Evolutionary conservation across 1,284 basidiomycete genomes (phyloP), one percentile per base, ranked within the genome.

Genomic region (Ustilago loliicola): DNA sequence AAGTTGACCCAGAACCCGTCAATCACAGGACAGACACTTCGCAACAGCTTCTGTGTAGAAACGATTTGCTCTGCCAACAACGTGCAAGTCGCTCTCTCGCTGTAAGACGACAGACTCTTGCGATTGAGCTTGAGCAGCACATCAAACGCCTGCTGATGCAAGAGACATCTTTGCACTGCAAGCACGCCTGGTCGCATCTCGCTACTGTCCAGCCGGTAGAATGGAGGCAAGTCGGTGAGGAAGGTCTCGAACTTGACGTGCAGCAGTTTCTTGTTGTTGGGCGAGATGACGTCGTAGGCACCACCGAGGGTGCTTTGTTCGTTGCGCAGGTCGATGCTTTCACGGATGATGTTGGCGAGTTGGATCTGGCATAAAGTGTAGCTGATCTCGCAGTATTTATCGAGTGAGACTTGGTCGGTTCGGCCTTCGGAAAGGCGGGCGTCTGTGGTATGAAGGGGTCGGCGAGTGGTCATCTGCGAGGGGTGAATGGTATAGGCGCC

Each of bases 401-500:
- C 63, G 51, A n/a, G 47, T 4, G 76, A 63, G 17, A 79, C 47
- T 25, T 65, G 60, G 30, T 74, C 72, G 27, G 55, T 63, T 15
- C 27, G 27, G 4, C 67, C 76, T 25, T 61, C 50, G 19, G 66
- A 55, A 2, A 83, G 69, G 10, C 68, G 72, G 1, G 56, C 69
- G 19, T 83, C 81, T 52, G 75, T 79, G 52, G 76, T 61, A 60
- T 83, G 78, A 19, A 76, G 56, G 2, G 82, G 82, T 21, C 25
- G 54, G 7, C 81, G 67, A 17, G 81, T 83, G 11, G 78, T 81
- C 68, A 76, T 73, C 62, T 82, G 77, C 0, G 62, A 57, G 3
- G 80, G 82, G 53, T 82, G 80, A 34, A 83, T 68, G 21, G 67
- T 72, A 54, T 82, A 82, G 27, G 73, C 70, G 25, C 73, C 73